Evolutionary conservation across 164 flowering plant genomes (phyloP), one percentile per base, ranked within the genome.

Genomic region (Vitis labrusca): DNA sequence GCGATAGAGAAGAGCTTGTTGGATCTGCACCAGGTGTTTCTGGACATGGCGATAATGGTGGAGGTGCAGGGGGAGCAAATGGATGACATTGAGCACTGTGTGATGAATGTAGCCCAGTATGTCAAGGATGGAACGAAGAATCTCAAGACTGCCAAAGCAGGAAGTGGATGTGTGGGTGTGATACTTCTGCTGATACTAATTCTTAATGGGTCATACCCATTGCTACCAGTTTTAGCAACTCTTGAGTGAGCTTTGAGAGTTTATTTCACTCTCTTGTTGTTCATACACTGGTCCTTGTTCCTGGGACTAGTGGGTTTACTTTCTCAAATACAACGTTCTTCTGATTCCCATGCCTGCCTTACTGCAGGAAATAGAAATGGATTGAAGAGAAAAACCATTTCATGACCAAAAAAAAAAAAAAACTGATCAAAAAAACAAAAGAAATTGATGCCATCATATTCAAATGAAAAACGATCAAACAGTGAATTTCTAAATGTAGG

Each of bases 1-100:
- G 89, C 84, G 83, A 82, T 87, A 6, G 91, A 87, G 78, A 81
- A 60, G 83, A 85, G 87, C 70, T 65, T 87, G 76, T 63, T 84
- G 68, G 87, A 85, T 83, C 86, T 87, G 63, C 91, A 87, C 69
- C 91, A 87, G 74, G 78, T 87, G 76, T 87, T 87, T 58, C 50
- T 85, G 62, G 91, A 85, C 73, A 87, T 87, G 91, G 87, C 89
- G 2, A 89, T 87, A 65, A 82, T 87, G 91, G 89, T 87, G 64
- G 86, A 85, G 69, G 82, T 84, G 1, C 91, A 87, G 49, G 91
- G 86, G 5, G 87, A 87, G 81, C 78, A 87, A 60, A 78, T 87
- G 85, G 91, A 87, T 70, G 84, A 87, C 63, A 87, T 85, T 16
- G 86, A 87, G 71, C 86, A 84, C 57, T 84, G 85, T 68, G 91